Evolutionary conservation across 1,284 basidiomycete genomes (phyloP), one percentile per base, ranked within the genome.

Genomic region (Polyporus tsugae): DNA sequence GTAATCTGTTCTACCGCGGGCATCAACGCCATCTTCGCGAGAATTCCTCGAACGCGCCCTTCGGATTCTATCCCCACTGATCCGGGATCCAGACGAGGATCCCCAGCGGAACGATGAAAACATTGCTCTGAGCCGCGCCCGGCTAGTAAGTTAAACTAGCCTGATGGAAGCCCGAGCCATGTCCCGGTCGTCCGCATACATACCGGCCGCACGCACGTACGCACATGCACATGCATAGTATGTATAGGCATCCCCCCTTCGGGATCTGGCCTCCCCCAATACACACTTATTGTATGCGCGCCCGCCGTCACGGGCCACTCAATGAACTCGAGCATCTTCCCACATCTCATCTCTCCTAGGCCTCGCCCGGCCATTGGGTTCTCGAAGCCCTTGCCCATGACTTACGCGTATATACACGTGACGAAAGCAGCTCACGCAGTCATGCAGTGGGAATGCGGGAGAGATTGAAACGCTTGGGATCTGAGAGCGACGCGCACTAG

Each of bases 11-110:
- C 13, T 55, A 17, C 29, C 29, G 52, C 29, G 52, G 33, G 17
- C 52, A 55, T 33, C 52, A 29, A 35, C 52, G 33, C 33, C 29
- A 55, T 29, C 52, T 33, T 55, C 52, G 22, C n/a, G 10, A 17
- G 25, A 35, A 55, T 35, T 35, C 52, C 52, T 55, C 29, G 29
- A 55, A 55, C 22, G 22, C 22, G 5, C 22, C 22, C 13, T 17
- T 11, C 29, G 33, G 33, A 29, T 55, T 55, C 52, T 55, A 55
- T 55, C 29, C 29, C 52, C 52, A 33, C 52, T 55, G 29, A 35
- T 55, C 52, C 52, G 33, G 52, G 29, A 13, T 33, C 52, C 52
- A 55, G 33, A 49, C 46, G 52, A 55, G 52, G 52, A 55, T 55
- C 52, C 52, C 52, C 25, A 55, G 52, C 52, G 33, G 52, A 55